Conservation (phyloP, 2,329 filamentous ascomycete genomes). For the Aspergillus pseudotamarii region DNA sequence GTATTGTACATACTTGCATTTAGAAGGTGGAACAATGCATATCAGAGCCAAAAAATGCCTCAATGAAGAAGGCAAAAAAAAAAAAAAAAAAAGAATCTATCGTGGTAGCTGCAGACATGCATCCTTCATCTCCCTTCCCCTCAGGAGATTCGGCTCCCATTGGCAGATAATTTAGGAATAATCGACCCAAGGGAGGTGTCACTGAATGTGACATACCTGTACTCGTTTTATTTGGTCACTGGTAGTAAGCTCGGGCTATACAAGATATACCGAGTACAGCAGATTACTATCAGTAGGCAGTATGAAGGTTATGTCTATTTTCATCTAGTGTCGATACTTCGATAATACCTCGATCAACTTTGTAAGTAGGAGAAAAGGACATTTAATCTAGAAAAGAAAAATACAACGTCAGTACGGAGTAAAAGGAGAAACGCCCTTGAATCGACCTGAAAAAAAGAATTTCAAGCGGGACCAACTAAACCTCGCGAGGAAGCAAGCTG, state of each 20-base stretch:
- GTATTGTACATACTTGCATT: not conserved
- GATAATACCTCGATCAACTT: too few species aligned
- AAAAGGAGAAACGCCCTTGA: not conserved
- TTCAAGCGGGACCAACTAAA: constrained; percentile 11
- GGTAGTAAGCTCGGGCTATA: not conserved
- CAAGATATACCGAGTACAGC: not conserved
- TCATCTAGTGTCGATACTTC: not conserved
- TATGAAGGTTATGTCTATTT: not conserved
- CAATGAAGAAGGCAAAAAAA: constrained; percentile 10
- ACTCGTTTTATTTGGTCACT: not conserved
- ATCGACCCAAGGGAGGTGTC: not conserved
- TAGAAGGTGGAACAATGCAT: constrained; percentile 10
- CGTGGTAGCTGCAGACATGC: constrained; percentile 8
- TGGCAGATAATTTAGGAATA: not conserved
- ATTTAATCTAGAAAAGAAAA: not conserved
- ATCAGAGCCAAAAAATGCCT: constrained; percentile 9
- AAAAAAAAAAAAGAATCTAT: not conserved
- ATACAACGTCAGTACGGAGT: not conserved
- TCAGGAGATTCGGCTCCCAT: not conserved
- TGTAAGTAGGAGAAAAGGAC: not conserved
- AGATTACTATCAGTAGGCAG: not conserved
- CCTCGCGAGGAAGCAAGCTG: not conserved
- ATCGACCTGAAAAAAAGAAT: constrained; percentile 2
- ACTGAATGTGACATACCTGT: not conserved
- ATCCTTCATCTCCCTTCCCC: not conserved